Percentiles rank a stretch among this genome's conserved stretches.
Evolutionary conservation across 148 eudicot genomes (phyloP).

Genomic region (Camellia lanceoleosa): DNA sequence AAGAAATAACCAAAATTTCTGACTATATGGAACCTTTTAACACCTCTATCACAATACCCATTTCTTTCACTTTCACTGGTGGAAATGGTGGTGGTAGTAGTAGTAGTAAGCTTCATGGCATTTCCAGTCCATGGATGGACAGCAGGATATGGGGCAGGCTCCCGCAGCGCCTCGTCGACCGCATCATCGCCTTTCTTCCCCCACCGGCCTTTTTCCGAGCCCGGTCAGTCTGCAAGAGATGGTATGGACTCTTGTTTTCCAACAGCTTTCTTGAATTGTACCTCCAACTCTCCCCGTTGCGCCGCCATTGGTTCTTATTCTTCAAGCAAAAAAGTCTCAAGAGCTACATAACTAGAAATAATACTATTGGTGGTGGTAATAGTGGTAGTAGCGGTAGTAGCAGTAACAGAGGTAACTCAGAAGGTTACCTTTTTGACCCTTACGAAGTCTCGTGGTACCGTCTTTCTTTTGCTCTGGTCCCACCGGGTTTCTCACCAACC

Average conservation of each 20-base stretch:
- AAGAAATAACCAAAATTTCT: neutral
- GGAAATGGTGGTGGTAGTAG: neutral
- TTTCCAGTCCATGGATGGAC: constrained; percentile 66
- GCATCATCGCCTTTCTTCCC: constrained; percentile 75
- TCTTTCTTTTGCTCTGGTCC: constrained; percentile 54
- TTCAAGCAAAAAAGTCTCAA: constrained; percentile 56
- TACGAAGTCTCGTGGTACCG: constrained; percentile 61
- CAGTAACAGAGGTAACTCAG: neutral
- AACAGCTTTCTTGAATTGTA: constrained; percentile 61
- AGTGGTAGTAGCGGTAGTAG: neutral
- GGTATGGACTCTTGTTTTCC: constrained; percentile 79
- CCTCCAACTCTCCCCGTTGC: constrained; percentile 52
- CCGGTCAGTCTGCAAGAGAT: constrained; percentile 82
- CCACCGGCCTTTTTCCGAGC: constrained; percentile 78
- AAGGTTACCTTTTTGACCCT: constrained; percentile 74
- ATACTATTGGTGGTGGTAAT: neutral
- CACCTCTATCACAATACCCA: constrained; percentile 33
- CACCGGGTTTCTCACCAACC: constrained; percentile 63
- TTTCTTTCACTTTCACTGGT: constrained; percentile 33
- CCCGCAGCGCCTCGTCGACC: constrained; percentile 59
- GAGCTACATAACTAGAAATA: constrained; percentile 31
- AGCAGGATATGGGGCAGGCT: constrained; percentile 75
- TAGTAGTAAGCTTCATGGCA: neutral
- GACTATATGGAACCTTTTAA: constrained; percentile 67
- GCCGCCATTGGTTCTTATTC: constrained; percentile 71